A percentile compares a stretch with the other conserved stretches of the same genome.
Conservation (phyloP, 2,329 filamentous ascomycete genomes). For the Claviceps maximensis region DNA sequence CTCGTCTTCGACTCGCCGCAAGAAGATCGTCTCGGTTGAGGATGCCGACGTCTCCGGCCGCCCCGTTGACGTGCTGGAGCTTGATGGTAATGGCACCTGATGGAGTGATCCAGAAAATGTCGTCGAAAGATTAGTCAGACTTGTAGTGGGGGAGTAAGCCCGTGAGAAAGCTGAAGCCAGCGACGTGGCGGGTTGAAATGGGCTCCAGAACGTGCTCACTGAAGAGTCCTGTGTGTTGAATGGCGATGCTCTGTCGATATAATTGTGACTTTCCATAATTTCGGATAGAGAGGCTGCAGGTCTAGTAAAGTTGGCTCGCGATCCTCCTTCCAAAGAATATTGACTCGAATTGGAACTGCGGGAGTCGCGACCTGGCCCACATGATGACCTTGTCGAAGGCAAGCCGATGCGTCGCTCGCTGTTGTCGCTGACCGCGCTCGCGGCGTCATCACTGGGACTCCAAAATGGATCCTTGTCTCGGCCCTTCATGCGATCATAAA, state of each 20-base stretch:
- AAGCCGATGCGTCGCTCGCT: conserved; percentile 34
- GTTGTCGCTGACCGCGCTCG: conserved; percentile 44
- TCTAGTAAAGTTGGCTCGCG: conserved; percentile 47
- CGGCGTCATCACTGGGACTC: conserved; percentile 31
- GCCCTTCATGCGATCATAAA: conserved; percentile 34
- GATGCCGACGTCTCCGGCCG: conserved; percentile 55
- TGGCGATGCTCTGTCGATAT: conserved; percentile 56
- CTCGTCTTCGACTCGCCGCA: conserved; percentile 49
- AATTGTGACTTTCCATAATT: conserved; percentile 55
- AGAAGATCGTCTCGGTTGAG: conserved; percentile 52
- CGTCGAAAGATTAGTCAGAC: conserved; percentile 42
- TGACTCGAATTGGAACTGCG: conserved; percentile 52
- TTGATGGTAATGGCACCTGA: conserved; percentile 29
- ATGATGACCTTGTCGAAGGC: conserved; percentile 31
- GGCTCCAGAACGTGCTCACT: conserved; percentile 77
- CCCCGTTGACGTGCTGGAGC: conserved; percentile 33
- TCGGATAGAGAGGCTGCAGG: conserved; percentile 47
- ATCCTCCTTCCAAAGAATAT: conserved; percentile 52
- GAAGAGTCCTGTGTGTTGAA: conserved; percentile 57
- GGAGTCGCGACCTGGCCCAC: conserved; percentile 42
- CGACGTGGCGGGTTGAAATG: conserved; percentile 58
- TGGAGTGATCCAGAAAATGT: conserved; percentile 32
- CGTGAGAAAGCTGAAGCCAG: conserved; percentile 46
- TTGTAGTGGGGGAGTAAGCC: conserved; percentile 49
- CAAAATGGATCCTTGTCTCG: conserved; percentile 35